Conservation (phyloP, 345 rosid genomes). For the Erucastrum elatum region DNA sequence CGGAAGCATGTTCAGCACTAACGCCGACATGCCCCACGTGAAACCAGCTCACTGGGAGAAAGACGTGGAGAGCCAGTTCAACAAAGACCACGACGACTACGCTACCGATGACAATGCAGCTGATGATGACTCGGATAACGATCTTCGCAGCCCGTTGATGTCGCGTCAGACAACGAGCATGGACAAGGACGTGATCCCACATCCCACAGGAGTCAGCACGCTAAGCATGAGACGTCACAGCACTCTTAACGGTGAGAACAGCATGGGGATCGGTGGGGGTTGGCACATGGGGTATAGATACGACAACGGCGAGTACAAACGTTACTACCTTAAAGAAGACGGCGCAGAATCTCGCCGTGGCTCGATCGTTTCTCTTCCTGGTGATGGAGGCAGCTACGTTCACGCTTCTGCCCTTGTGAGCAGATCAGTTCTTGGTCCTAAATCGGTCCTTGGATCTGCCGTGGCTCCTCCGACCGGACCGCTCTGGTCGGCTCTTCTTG, state of each 20-base stretch:
- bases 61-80: slow-evolving; percentile 61
- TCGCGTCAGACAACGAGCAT: slow-evolving; percentile 84
- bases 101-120: slow-evolving; percentile 49
- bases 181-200: slow-evolving; percentile 72
- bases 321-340: slow-evolving; percentile 82
- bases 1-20: slow-evolving; percentile 91
- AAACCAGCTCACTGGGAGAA: slow-evolving; percentile 77
- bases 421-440: slow-evolving; percentile 72
- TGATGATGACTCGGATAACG: slow-evolving; percentile 71
- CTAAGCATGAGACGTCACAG: slow-evolving; percentile 67
- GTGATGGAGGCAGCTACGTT: slow-evolving; percentile 67
- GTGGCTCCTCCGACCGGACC: slow-evolving; percentile 67
- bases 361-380: slow-evolving; percentile 72
- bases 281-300: slow-evolving; percentile 98
- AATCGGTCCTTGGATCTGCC: slow-evolving; percentile 66
- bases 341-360: slow-evolving; percentile 75
- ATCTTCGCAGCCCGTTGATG: slow-evolving; percentile 81
- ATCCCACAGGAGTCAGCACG: slow-evolving; percentile 60
- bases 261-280: slow-evolving; percentile 93
- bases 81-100: slow-evolving; percentile 67
- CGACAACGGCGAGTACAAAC: slow-evolving; percentile 75
- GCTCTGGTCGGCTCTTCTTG: slow-evolving; percentile 75
- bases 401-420: slow-evolving; percentile 93
- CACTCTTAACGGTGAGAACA: slow-evolving; percentile 63
- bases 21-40: slow-evolving; percentile 49